Base-by-base conservation (phyloP, 495 filamentous ascomycete species). In the Aspergillus ostianus region DNA sequence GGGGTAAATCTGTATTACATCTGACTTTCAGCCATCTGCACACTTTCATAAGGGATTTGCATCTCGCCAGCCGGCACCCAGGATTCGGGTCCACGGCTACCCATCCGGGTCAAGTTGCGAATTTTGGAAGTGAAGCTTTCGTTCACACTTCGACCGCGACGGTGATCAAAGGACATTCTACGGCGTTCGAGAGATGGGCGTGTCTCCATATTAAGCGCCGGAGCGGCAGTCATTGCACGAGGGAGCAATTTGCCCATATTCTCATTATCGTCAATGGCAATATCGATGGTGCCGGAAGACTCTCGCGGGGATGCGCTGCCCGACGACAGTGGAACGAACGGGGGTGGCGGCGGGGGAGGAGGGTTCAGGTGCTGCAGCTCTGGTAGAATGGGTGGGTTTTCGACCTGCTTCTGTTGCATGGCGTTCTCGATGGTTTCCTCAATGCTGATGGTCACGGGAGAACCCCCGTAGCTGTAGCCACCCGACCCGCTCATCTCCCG, bases 291-390 rank as follows among this genome's bases (percentile, higher is more conserved):
- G 6, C 82, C 88, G 0, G 73, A 75, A 45, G 74, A 83, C 19
- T 70, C 74, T 53, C 73, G 74, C 27, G 78, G 79, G 4, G 78
- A 77, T 21, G 66, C 60, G 27, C 64, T 58, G 23, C 51, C 58
- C 19, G 63, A 41, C 36, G 36, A 59, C 2, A 65, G 53, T 18
- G 70, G 59, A 41, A 64, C 67, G 7, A n/a, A 17, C 27, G 70
- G 75, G 44, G 74, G 81, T 62, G 82, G 87, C 54, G 73, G 84
- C 53, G 84, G 83, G 44, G 81, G 89, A 1, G 87, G 87, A 3
- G 89, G 77, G 27, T 86, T 85, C 9, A 97, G 82, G 73, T 97
- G 92, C 67, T 92, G 89, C n/a, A 96, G 83, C 63, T 96, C 89
- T 53, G 87, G 86, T 45, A 96, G 78, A 30, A 96, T 82, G 12